A percentile compares a stretch with the other conserved stretches of the same genome.
These are phyloP conservation scores for Paraconiothyrium brasiliense DNA, from an alignment of 2,329 filamentous ascomycete species.

Conservation along the genomic window DNA sequence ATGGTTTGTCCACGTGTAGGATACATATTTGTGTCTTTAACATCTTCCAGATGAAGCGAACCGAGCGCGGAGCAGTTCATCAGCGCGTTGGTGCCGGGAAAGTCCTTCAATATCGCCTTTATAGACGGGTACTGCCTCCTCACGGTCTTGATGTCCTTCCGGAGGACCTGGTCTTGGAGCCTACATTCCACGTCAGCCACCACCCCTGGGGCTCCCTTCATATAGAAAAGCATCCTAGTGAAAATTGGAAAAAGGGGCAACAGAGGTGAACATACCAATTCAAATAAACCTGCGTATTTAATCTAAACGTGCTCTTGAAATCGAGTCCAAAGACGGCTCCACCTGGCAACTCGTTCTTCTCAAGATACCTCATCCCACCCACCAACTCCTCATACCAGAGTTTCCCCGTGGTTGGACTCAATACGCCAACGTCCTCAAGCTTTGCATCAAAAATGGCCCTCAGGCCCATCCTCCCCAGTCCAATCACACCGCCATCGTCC, in stretches of 20 bases:
- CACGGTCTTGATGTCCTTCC: slow-evolving; percentile 69
- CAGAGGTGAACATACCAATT: slow-evolving; percentile 38
- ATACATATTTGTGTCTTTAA: slow-evolving; percentile 75
- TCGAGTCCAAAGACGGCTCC: slow-evolving; percentile 51
- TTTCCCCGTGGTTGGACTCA: slow-evolving; percentile 49
- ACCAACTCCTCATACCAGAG: slow-evolving; percentile 56
- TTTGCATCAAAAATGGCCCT: slow-evolving; percentile 37
- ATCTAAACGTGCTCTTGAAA: slow-evolving; percentile 47
- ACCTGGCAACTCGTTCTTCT: slow-evolving; percentile 41
- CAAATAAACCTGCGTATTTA: slow-evolving; percentile 51
- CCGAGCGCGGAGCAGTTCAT: slow-evolving; percentile 88
- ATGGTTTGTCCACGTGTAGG: slow-evolving; percentile 85
- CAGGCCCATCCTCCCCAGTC: slow-evolving; percentile 25
- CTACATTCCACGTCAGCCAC: slow-evolving; percentile 22
- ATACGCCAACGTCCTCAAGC: slow-evolving; percentile 44
- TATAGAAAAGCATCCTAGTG: background rate
- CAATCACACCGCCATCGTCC: slow-evolving; percentile 39
- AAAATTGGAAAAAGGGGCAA: background rate
- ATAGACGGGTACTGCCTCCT: slow-evolving; percentile 68
- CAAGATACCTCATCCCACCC: slow-evolving; percentile 45
- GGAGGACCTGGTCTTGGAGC: slow-evolving; percentile 71
- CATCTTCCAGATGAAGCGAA: slow-evolving; percentile 80
- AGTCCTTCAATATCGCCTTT: slow-evolving; percentile 68
- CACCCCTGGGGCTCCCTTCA: background rate
- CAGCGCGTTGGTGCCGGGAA: slow-evolving; percentile 73